Base-by-base conservation (phyloP, 2,329 filamentous ascomycete genomes). In the Chaetothyriales sp. region DNA sequence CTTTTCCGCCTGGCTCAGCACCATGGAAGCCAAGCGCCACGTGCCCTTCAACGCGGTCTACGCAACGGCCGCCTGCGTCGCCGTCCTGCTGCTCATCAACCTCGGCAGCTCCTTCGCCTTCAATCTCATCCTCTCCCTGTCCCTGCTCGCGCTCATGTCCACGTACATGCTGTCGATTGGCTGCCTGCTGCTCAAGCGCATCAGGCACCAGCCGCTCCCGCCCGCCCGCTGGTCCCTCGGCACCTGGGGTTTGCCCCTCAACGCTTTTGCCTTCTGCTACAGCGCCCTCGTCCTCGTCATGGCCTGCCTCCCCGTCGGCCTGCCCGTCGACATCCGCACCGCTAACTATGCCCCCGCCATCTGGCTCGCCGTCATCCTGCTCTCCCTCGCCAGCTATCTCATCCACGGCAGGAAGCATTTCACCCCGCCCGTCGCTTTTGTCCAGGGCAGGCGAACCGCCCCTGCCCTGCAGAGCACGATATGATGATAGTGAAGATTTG, bases 71-170 rank as follows among this genome's bases (percentile, higher is more conserved):
- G 57, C 67, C 9, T 64, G 69, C 42, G 68, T 69, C 18, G 62
- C 65, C 3, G 64, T 75, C 2, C 66, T 77, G 39, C 68, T 70
- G 0, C 62, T 76, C 20, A 74, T 77, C 64, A 75, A 75, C 57
- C 69, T 77, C 49, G 73, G 72, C 44, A 73, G 71, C n/a, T 61
- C 63, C 18, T 62, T 65, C 3, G 70, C 70, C 7, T 64, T 73
- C 47, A 66, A 68, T 52, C 68, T 68, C 50, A 67, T 73, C 44
- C 59, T 70, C 19, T 70, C 70, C 2, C 63, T 73, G 4, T 66
- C 65, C 1, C 64, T 70, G 22, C 64, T 65, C 5, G 67, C 68
- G 6, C 55, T 71, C 9, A 58, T 72, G 43, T 66, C 63, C 3
- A 67, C 70, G 19, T 73, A 72, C 50, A 63, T 70, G 28, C 58